A percentile compares a stretch with the other conserved stretches of the same genome.
Evolutionary conservation across 495 filamentous ascomycete genomes (phyloP).

Genomic region (Aspergillus haitiensis): DNA sequence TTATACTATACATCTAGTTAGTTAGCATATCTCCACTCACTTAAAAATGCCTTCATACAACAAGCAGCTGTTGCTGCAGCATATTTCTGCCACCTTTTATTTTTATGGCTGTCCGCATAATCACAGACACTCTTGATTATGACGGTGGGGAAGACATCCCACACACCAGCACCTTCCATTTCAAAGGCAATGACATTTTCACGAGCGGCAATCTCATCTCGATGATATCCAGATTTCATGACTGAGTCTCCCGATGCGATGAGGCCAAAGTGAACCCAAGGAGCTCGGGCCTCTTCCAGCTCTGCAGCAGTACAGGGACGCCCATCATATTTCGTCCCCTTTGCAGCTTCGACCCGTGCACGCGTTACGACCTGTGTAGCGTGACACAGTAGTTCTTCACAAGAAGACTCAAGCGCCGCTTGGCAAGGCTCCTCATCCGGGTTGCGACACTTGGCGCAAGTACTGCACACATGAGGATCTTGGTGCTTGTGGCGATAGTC

Average conservation of each 20-base stretch:
- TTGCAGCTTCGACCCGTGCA: no score
- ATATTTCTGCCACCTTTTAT: constrained; percentile 39
- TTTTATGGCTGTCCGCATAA: constrained; percentile 45
- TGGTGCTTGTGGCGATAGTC: no score
- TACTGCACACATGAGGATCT: no score
- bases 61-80: constrained; percentile 35
- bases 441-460: no score
- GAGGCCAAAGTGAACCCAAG: constrained; percentile 25
- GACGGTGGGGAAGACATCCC: constrained; percentile 34
- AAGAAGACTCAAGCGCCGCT: no score
- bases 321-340: no score
- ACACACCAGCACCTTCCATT: constrained; percentile 45
- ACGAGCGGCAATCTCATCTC: constrained; percentile 22
- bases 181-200: constrained; percentile 41
- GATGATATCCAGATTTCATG: constrained; percentile 32
- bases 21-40: not conserved
- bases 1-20: no score
- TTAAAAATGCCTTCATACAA: constrained; percentile 25
- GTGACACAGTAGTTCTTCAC: no score
- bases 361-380: no score
- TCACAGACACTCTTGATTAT: constrained; percentile 43
- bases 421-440: no score
- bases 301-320: no score
- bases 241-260: constrained; percentile 33
- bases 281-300: not conserved